phyloP scores from a whole-genome alignment of 2,329 filamentous ascomycete genomes.

The Xylaria sp. region DNA sequence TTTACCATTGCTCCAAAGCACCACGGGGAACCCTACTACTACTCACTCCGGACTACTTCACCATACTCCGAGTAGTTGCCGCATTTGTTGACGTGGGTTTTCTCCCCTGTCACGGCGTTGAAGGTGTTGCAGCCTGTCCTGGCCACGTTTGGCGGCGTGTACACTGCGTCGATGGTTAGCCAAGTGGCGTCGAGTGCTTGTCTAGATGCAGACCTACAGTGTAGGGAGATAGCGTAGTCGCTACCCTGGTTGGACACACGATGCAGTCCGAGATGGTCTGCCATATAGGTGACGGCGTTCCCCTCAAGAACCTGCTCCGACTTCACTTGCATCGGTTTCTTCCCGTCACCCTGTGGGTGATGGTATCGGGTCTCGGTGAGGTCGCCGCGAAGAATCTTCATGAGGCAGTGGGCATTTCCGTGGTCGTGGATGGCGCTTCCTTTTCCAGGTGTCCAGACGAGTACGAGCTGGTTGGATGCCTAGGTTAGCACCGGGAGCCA shows the following conservation, averaged over 20 bases:
- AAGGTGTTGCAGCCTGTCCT: constrained; percentile 82
- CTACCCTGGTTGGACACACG: constrained; percentile 75
- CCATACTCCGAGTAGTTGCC: constrained; percentile 72
- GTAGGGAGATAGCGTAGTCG: constrained; percentile 81
- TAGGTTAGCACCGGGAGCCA: constrained; percentile 21
- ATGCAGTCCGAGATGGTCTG: constrained; percentile 85
- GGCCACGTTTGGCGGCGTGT: constrained; percentile 87
- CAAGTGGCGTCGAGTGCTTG: constrained; percentile 20
- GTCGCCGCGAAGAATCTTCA: constrained; percentile 81
- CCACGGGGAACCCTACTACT: constrained; percentile 1
- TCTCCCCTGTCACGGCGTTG: constrained; percentile 73
- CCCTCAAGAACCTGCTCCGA: constrained; percentile 68
- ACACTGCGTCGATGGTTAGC: constrained; percentile 54
- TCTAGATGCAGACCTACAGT: constrained; percentile 54
- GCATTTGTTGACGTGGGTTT: constrained; percentile 70
- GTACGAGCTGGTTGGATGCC: constrained; percentile 65
- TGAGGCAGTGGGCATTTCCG: constrained; percentile 86
- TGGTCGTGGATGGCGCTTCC: constrained; percentile 86
- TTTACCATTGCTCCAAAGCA: constrained; percentile 12
- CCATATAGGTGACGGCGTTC: constrained; percentile 87
- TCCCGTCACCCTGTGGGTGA: constrained; percentile 61
- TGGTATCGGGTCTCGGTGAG: constrained; percentile 81
- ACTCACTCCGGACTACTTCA: constrained; percentile 45
- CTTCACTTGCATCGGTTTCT: constrained; percentile 63
- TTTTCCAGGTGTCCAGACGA: constrained; percentile 88